Conservation (phyloP, 2,329 filamentous ascomycete species). For the Ophiostoma fasciatum region DNA sequence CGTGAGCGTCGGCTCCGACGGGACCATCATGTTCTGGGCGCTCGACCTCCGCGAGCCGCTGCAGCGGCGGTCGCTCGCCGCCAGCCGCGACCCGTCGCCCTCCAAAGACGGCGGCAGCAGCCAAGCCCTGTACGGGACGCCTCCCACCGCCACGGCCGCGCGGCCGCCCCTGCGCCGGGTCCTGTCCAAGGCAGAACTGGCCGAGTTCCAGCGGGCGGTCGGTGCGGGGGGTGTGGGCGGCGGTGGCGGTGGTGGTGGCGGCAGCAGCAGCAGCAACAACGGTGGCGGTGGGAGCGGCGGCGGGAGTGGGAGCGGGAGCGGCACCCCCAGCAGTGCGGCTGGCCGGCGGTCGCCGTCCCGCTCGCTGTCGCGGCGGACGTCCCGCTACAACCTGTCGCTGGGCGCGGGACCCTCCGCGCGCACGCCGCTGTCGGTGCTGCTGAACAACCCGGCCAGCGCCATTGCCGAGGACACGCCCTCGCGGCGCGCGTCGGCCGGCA, state of each 20-base stretch:
- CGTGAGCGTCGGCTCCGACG: constrained; percentile 64
- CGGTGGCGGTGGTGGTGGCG: constrained; percentile 10
- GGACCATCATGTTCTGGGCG: constrained; percentile 70
- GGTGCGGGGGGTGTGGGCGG: not conserved
- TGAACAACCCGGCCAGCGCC: constrained; percentile 26
- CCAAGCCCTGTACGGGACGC: no score
- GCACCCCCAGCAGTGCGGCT: no score
- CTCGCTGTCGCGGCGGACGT: constrained; percentile 37
- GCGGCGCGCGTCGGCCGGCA: constrained; percentile 30
- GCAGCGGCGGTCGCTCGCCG: constrained; percentile 26
- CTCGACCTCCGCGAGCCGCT: constrained; percentile 34
- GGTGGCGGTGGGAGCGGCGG: not conserved
- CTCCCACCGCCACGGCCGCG: constrained; percentile 29
- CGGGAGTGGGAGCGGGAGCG: constrained; percentile 11
- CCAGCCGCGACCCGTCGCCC: constrained; percentile 25
- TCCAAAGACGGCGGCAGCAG: constrained; percentile 26
- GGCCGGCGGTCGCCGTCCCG: constrained; percentile 42
- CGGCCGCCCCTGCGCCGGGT: constrained; percentile 71
- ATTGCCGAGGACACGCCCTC: constrained; percentile 32
- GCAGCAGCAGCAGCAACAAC: not conserved
- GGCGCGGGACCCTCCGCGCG: no score
- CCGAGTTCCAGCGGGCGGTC: constrained; percentile 51
- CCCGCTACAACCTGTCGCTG: constrained; percentile 34
- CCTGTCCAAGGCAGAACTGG: constrained; percentile 73
- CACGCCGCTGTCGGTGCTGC: constrained; percentile 25